These are phyloP conservation scores for Curvularia hawaiiensis DNA, from an alignment of 2,329 filamentous ascomycete species.

Conservation along the genomic window DNA sequence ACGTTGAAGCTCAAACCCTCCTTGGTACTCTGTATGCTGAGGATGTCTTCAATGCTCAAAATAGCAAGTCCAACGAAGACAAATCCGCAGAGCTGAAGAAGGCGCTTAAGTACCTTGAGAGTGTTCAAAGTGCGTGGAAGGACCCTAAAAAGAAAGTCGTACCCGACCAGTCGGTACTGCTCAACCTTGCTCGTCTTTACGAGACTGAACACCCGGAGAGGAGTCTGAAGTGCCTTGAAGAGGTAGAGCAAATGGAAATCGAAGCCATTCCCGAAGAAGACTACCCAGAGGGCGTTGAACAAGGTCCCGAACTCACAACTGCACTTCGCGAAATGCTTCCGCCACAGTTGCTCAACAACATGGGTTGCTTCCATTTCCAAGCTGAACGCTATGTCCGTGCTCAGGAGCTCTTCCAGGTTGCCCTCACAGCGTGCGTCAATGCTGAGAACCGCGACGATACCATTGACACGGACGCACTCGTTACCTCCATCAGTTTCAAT, in stretches of 20 bases:
- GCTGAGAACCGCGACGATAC: constrained; percentile 76
- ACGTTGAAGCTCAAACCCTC: constrained; percentile 87
- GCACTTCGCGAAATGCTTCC: constrained; percentile 78
- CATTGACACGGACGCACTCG: constrained; percentile 85
- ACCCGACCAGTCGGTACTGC: constrained; percentile 83
- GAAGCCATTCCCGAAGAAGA: constrained; percentile 77
- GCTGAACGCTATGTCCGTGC: constrained; percentile 80
- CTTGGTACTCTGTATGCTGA: constrained; percentile 92
- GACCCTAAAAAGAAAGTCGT: constrained; percentile 83
- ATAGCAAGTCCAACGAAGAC: constrained; percentile 77
- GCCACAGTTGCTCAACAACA: constrained; percentile 94
- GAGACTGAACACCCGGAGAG: constrained; percentile 86
- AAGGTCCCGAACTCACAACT: constrained; percentile 57
- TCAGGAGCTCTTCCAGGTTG: constrained; percentile 89
- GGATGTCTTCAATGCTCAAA: constrained; percentile 83
- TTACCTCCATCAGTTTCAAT: constrained; percentile 97
- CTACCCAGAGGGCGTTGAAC: constrained; percentile 60
- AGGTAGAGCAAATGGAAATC: constrained; percentile 89
- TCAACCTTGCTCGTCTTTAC: constrained; percentile 91
- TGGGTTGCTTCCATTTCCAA: constrained; percentile 94
- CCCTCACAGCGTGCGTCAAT: constrained; percentile 83
- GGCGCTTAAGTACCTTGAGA: constrained; percentile 82
- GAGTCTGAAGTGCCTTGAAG: constrained; percentile 86
- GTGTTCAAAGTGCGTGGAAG: constrained; percentile 87
- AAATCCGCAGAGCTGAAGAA: constrained; percentile 85